These are phyloP conservation scores for Hemisphaericaspora xylofermentans DNA, from an alignment of 1,139 yeast genomes.

Conservation along the genomic window DNA sequence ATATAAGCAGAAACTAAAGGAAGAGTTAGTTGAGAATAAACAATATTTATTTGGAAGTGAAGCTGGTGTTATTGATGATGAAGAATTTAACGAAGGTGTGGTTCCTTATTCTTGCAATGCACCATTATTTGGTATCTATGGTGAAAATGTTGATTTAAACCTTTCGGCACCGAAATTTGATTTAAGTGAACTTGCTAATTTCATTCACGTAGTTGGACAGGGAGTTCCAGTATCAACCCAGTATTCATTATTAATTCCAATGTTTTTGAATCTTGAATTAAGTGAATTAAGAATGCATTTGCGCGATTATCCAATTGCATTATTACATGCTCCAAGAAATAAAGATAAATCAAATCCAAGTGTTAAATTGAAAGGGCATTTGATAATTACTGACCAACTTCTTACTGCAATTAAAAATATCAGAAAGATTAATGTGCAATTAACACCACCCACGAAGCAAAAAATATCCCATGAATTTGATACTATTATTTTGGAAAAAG, in stretches of 20 bases:
- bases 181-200: constrained; percentile 52
- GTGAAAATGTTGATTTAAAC: constrained; percentile 57
- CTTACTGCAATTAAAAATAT: constrained; percentile 44
- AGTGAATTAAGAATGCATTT: constrained; percentile 55
- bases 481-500: constrained; percentile 67
- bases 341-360: constrained; percentile 14
- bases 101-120: constrained; percentile 62
- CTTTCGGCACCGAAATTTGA: constrained; percentile 58
- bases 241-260: constrained; percentile 70
- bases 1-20: constrained; percentile 40
- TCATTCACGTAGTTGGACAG: constrained; percentile 71
- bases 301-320: constrained; percentile 70
- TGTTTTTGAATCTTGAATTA: constrained; percentile 47
- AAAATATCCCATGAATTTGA: constrained; percentile 43
- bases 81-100: constrained; percentile 50
- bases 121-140: constrained; percentile 57
- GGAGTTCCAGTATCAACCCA: constrained; percentile 72
- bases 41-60: constrained; percentile 47
- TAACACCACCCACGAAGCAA: constrained; percentile 35
- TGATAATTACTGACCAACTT: constrained; percentile 49
- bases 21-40: constrained; percentile 53
- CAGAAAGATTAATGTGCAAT: constrained; percentile 61
- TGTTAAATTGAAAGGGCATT: constrained; percentile 43
- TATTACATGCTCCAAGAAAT: constrained; percentile 37
- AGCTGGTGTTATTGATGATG: constrained; percentile 36